Percentiles rank a stretch among this genome's conserved stretches.
Conservation (phyloP, 495 filamentous ascomycete species). For the Geopyxis carbonaria region DNA sequence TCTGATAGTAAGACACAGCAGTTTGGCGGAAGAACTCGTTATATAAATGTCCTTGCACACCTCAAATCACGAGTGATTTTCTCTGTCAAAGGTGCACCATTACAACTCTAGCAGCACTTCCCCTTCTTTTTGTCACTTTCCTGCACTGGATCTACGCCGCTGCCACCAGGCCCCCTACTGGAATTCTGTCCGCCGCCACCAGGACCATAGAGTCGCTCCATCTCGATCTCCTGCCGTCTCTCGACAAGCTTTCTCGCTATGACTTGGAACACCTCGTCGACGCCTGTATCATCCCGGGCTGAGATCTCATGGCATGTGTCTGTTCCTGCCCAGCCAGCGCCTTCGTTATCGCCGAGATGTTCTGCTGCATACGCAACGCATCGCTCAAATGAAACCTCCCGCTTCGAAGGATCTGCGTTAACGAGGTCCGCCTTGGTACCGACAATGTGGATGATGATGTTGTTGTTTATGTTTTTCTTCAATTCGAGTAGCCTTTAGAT, state of each 20-base stretch:
- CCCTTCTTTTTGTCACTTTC: constrained; percentile 13
- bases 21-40: too few relatives aligned
- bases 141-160: not conserved
- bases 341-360: constrained; percentile 37
- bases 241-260: constrained; percentile 90
- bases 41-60: too few relatives aligned
- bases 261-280: constrained; percentile 92
- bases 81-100: not conserved
- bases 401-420: constrained; percentile 51
- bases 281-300: constrained; percentile 63
- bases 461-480: constrained; percentile 30
- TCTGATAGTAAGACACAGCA: too few relatives aligned
- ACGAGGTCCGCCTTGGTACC: constrained; percentile 91
- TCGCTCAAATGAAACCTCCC: constrained; percentile 78
- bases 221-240: constrained; percentile 25
- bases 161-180: not conserved
- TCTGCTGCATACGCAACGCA: constrained; percentile 92
- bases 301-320: constrained; percentile 94
- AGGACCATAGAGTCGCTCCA: constrained; percentile 6
- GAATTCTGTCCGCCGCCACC: constrained; percentile 3
- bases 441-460: constrained; percentile 87
- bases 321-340: constrained; percentile 47
- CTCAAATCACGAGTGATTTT: constrained; percentile 1
- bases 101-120: constrained; percentile 20
- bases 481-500: constrained; percentile 25